Conservation (phyloP, 2,329 filamentous ascomycete species). For the Blumeriella jaapii region DNA sequence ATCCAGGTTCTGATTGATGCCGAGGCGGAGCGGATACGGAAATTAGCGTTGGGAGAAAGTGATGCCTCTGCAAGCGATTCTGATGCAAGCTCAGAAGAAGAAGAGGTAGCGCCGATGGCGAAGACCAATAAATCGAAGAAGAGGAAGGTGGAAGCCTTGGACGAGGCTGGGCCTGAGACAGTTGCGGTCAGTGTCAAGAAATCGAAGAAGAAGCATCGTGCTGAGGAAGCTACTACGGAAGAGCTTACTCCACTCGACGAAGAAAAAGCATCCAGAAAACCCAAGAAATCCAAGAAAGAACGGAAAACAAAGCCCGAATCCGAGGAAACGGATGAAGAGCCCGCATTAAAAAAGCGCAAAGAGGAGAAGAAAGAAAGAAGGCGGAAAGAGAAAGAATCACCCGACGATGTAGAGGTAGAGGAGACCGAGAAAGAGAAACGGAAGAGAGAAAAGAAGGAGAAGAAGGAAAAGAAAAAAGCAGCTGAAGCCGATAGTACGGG, state of each 20-base stretch:
- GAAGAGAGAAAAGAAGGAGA: conserved; percentile 22
- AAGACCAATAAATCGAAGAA: conserved; percentile 26
- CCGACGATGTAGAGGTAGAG: conserved; percentile 18
- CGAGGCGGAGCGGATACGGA: conserved; percentile 25
- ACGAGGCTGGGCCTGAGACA: conserved; percentile 12
- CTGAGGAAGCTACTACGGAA: conserved; percentile 8
- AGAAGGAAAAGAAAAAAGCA: conserved; percentile 28
- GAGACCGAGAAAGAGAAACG: conserved; percentile 30
- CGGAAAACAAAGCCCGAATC: conserved; percentile 12
- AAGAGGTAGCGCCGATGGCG: conserved; percentile 16
- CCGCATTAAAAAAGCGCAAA: conserved; percentile 26
- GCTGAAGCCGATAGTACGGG: conserved; percentile 18
- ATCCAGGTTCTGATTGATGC: conserved; percentile 36
- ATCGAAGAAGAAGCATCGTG: conserved; percentile 23
- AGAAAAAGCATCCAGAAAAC: conserved; percentile 25
- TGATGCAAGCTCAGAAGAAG: conserved; percentile 11
- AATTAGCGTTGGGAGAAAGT: conserved; percentile 16
- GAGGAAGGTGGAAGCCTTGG: conserved; percentile 23
- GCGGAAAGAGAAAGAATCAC: conserved; percentile 33
- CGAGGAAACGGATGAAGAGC: conserved; percentile 18
- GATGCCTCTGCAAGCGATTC: conserved; percentile 8
- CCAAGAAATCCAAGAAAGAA: conserved; percentile 21
- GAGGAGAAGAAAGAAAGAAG: conserved; percentile 28
- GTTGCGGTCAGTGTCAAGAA: conserved; percentile 24
- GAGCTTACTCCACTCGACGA: conserved; percentile 10